Base-by-base conservation (phyloP, 306 rosid genomes). In the Sicyos edulis region DNA sequence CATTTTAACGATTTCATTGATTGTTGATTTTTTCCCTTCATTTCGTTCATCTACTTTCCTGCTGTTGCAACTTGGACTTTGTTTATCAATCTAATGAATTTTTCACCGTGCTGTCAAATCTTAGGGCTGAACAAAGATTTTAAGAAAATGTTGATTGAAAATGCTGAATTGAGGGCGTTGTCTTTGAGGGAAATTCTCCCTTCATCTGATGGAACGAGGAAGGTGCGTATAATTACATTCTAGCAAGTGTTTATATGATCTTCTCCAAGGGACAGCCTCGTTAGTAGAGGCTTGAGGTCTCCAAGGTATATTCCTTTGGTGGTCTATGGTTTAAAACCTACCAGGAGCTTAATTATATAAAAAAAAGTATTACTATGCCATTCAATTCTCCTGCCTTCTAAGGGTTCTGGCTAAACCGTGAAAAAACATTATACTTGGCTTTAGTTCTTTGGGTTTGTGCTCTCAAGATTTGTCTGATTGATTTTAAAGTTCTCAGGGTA, bases 51-150 rank as follows among this genome's bases (percentile, higher is more conserved):
- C 7, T 56, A 54, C 65, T 57, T 44, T 2, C 66, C 44, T 58
- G 24, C 37, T 63, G 22, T 62, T n/a, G 20, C 10, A 37, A 65
- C 21, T 58, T 29, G n/a, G 10, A 16, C 52, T 37, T 50, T 6
- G 8, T 44, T 15, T 58, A 11, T 68, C 49, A 32, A 53, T 60
- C 17, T 51, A n/a, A 29, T 32, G 65, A 19, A 15, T 17, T 54
- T 63, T 40, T 20, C 37, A 32, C 29, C 12, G 12, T 50, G 63
- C 22, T 71, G n/a, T 73, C 10, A 60, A n/a, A 62, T 22, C 37
- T 72, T 76, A 90, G 96, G 98, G 64, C 81, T 90, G 76, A 92
- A 92, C 83, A 92, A 88, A 77, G 88, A 88, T 79, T 92, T 92
- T 78, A 88, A 87, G 91, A 85, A 79, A 75, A 88, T 86, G 96